phyloP scores from a whole-genome alignment of 352 stramenopile genomes.

The Blastocystis sp. region DNA sequence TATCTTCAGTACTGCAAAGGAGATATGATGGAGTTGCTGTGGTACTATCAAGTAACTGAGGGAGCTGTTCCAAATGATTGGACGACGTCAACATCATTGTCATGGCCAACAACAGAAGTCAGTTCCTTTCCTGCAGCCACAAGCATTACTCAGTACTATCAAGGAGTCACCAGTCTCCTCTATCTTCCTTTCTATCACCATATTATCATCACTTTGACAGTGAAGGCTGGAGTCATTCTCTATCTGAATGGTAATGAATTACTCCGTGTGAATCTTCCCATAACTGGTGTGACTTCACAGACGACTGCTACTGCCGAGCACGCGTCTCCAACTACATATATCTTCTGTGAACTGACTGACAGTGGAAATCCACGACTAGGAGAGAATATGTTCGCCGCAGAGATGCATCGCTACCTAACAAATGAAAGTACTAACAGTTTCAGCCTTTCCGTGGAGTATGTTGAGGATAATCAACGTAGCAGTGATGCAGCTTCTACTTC shows the following conservation, averaged over 20 bases:
- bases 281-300: not conserved
- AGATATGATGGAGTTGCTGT: not conserved
- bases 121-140: not conserved
- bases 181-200: not conserved
- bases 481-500: not conserved
- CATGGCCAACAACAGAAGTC: not conserved
- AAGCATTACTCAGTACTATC: conserved; percentile 53
- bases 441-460: not conserved
- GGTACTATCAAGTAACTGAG: not conserved
- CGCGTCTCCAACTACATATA: not conserved
- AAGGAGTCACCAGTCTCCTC: not conserved
- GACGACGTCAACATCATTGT: not conserved
- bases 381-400: conserved; percentile 37
- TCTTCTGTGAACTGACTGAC: not conserved
- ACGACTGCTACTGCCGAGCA: not conserved
- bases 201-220: not conserved
- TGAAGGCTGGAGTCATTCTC: conserved; percentile 34
- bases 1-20: not conserved
- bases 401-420: not conserved
- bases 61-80: not conserved
- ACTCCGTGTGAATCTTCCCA: conserved; percentile 7
- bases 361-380: not conserved
- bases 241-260: conserved; percentile 58
- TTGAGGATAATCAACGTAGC: not conserved
- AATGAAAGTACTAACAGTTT: conserved; percentile 21